Base-by-base conservation (phyloP, 78 protist species). In the Dictyostelium brefeldianum region DNA sequence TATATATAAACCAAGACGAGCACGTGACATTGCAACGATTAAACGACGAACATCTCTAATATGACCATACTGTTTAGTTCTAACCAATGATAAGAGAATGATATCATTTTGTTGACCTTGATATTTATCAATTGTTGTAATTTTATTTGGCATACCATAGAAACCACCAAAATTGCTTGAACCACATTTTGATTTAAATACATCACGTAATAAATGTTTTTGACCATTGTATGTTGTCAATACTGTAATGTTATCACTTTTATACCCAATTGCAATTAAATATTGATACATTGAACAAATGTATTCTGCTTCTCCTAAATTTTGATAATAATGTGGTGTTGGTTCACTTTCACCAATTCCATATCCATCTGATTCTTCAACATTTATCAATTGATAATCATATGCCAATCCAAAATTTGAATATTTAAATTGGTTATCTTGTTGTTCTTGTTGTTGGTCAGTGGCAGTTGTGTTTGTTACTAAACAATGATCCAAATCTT, bases 191-290 rank as follows among this genome's bases (percentile, higher is more conserved):
- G 50, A 36, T 18, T 92, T 11, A 62, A 91, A 67, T 7, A 91
- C 71, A 74, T 85, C 71, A 18, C 71, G 64, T 11, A 98, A 46
- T n/a, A 98, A 94, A 1, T 56, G 80, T 50, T 94, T 93, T 53
- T 98, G 99, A 31, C 99, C 99, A 71, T 98, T 98, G 83, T 98
- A 98, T n/a, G 99, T 96, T 4, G 99, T 97, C 57, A 98, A 46
- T 20, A 98, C 90, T 15, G 98, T 56, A 41, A 98, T 98, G 9
- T 77, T 41, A 15, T 84, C 71, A 20, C 95, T 85, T 4, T 98
- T 96, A 81, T 97, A 97, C 3, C 99, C 99, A 31, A 95, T 27
- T 3, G 98, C 81, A 20, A 99, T 96, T 98, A 98, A 98, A 96
- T 96, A 98, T 98, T 96, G 97, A 96, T 80, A 98, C 56, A 54